Evolutionary conservation across 495 filamentous ascomycete species (phyloP).

Genomic region (Trichoderma reesei): DNA sequence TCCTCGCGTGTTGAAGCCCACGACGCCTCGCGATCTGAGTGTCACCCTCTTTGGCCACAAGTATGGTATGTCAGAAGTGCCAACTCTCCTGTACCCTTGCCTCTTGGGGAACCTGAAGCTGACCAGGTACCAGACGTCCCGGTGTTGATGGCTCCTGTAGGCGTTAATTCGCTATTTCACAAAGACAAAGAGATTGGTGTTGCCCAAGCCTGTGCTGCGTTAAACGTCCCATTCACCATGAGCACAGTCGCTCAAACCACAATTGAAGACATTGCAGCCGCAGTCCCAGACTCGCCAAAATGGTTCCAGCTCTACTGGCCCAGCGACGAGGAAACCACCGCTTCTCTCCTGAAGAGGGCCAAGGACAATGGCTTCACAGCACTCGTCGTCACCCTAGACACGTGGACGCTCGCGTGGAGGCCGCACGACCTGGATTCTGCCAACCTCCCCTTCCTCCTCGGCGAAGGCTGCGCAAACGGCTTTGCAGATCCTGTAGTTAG

Average conservation of each 20-base stretch:
- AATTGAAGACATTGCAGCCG: constrained; percentile 32
- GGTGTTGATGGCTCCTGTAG: constrained; percentile 49
- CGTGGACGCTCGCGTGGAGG: constrained; percentile 48
- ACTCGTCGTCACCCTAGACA: constrained; percentile 55
- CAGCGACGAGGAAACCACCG: constrained; percentile 46
- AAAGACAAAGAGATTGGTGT: constrained; percentile 43
- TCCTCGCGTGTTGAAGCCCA: constrained; percentile 34
- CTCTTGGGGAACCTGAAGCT: not conserved
- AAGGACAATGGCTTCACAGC: constrained; percentile 46
- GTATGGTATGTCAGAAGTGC: constrained; percentile 20
- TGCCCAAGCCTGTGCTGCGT: constrained; percentile 41
- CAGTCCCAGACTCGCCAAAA: constrained; percentile 15
- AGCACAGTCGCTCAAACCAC: constrained; percentile 34
- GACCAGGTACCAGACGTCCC: constrained; percentile 24
- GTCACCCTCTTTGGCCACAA: constrained; percentile 48
- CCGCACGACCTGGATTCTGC: constrained; percentile 56
- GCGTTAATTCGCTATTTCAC: constrained; percentile 51
- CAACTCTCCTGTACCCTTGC: not conserved
- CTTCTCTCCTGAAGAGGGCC: constrained; percentile 51
- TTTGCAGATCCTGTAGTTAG: constrained; percentile 58
- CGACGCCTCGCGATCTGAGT: constrained; percentile 37
- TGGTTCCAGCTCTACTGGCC: constrained; percentile 69
- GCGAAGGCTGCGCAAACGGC: constrained; percentile 33
- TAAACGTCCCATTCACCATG: constrained; percentile 44
- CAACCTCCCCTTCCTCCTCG: constrained; percentile 45